A percentile compares a stretch with the other conserved stretches of the same genome.
phyloP scores from a whole-genome alignment of 352 stramenopile species.

The Globisporangium splendens region DNA sequence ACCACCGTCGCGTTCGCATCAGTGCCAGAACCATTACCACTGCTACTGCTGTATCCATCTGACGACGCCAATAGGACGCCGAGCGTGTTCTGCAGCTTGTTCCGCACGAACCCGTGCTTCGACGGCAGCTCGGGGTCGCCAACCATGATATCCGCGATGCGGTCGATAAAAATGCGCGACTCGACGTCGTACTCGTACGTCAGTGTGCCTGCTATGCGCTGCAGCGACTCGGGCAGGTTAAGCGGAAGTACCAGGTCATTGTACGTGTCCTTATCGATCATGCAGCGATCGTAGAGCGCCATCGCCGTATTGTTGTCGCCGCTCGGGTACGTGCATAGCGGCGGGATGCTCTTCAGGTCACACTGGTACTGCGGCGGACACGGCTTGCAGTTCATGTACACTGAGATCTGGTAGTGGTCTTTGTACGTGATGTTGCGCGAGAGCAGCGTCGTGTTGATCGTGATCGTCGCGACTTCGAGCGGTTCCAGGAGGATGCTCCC shows the following conservation, averaged over 20 bases:
- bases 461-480: conserved; percentile 90
- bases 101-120: conserved; percentile 54
- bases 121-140: conserved; percentile 70
- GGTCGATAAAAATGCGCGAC: conserved; percentile 83
- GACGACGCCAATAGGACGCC: conserved; percentile 22
- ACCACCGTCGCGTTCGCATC: conserved; percentile 3
- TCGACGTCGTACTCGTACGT: conserved; percentile 75
- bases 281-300: conserved; percentile 44
- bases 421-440: conserved; percentile 94
- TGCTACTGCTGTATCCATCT: conserved; percentile 12
- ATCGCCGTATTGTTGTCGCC: conserved; percentile 38
- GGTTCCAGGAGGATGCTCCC: conserved; percentile 76
- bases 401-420: conserved; percentile 92
- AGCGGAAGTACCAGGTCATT: conserved; percentile 88
- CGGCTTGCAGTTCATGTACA: conserved; percentile 95
- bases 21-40: conserved; percentile 5
- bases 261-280: conserved; percentile 78
- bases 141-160: conserved; percentile 90
- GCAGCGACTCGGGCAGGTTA: conserved; percentile 87
- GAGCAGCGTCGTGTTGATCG: conserved; percentile 90
- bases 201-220: conserved; percentile 45
- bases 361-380: conserved; percentile 93
- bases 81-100: conserved; percentile 58
- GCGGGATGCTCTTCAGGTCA: conserved; percentile 38
- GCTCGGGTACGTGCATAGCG: conserved; percentile 66